Evolutionary conservation across 2,329 filamentous ascomycete genomes (phyloP).

Genomic region (Graphiopsis chlorocephala): DNA sequence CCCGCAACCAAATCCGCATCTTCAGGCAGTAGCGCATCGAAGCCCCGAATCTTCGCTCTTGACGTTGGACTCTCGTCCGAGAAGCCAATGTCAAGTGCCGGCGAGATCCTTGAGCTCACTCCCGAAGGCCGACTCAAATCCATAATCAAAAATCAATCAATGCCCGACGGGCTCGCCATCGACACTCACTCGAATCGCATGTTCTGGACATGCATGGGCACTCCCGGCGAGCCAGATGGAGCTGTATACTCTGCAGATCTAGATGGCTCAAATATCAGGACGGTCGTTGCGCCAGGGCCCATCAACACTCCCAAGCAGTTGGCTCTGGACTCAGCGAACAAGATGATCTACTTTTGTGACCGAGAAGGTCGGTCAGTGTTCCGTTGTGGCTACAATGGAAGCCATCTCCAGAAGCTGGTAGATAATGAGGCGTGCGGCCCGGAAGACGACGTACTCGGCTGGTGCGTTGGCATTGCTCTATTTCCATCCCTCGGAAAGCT

Average conservation of each 20-base stretch:
- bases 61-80: neutral
- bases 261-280: slow-evolving; percentile 47
- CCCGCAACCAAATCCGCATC: neutral
- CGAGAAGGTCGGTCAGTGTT: slow-evolving; percentile 41
- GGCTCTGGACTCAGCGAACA: slow-evolving; percentile 25
- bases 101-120: neutral
- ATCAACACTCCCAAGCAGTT: slow-evolving; percentile 52
- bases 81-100: neutral
- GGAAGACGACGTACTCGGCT: neutral
- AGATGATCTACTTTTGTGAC: slow-evolving; percentile 43
- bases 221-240: slow-evolving; percentile 16
- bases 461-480: slow-evolving; percentile 52
- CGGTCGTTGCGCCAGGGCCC: slow-evolving; percentile 44
- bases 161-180: slow-evolving; percentile 10
- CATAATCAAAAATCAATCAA: neutral
- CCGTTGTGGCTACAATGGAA: slow-evolving; percentile 38
- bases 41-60: neutral
- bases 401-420: slow-evolving; percentile 39
- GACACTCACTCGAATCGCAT: neutral
- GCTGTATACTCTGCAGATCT: slow-evolving; percentile 35
- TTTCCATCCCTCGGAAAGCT: slow-evolving; percentile 43
- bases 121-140: neutral
- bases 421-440: slow-evolving; percentile 40
- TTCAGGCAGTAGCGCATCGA: neutral
- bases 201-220: slow-evolving; percentile 13